Base-by-base conservation (phyloP, 83 land plant genomes). In the Picea mariana region DNA sequence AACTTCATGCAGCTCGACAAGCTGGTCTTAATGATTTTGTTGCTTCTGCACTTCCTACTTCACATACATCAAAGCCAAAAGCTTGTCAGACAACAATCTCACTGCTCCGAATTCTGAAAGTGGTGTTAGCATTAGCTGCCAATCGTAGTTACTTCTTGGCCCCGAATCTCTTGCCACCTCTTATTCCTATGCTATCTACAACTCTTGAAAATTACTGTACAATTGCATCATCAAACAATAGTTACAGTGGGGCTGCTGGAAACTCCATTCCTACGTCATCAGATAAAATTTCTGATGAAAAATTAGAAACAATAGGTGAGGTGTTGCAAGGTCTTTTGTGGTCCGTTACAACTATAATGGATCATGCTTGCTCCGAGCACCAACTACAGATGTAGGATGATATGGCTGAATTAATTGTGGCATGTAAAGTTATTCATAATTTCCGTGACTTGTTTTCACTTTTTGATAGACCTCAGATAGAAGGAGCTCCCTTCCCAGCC, bases 21-120 rank as follows among this genome's bases (percentile, higher is more conserved):
- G 93, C 94, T 85, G 99, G 98, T 67, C 65, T 97, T 23, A 82
- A 94, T 78, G 99, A 97, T 88, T 97, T 95, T 83, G 85, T 97
- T 81, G 93, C 97, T 79, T 89, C 95, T 83, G 97, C 98, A 79
- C 77, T 95, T 67, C 94, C 94, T 79, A 94, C 97, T 18, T 94
- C 95, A 26, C 94, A 97, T 79, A 92, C 93, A n/a, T 95, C 99
- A 62, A 97, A 90, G 82, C 95, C 96, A 67, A 95, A 97, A 88
- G 93, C 95, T 79, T 94, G 92, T 49, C 93, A 91, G 77, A 90
- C 91, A 60, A 97, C 92, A 17, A 79, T 94, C 66, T 87, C 91
- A 75, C 86, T 97, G 62, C 77, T 97, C 44, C 85, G 89, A 49
- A 83, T 95, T 27, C 68, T 97, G 80, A 84, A 82, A 73, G 92